Conservation (phyloP, 106 monocot genomes). For the Narthecium ossifragum region DNA sequence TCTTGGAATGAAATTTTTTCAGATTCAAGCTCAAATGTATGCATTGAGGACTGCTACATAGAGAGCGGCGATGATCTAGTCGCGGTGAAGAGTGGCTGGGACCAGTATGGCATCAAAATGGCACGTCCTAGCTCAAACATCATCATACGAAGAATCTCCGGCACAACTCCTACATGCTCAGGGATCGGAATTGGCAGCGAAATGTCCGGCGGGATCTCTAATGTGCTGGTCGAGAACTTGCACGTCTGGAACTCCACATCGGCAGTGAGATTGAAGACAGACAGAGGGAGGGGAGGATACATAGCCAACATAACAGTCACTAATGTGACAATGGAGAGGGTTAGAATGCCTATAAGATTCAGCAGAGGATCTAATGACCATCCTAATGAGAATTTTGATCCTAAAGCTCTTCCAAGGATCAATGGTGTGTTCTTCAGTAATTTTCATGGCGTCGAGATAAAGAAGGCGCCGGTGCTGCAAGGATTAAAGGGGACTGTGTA, state of each 20-base stretch:
- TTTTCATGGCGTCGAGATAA: conserved; percentile 34
- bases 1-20: too few relatives aligned
- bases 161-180: conserved; percentile 90
- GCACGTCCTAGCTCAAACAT: conserved; percentile 70
- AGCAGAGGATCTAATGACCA: conserved; percentile 80
- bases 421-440: conserved; percentile 29
- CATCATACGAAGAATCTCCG: conserved; percentile 55
- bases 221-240: conserved; percentile 52
- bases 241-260: conserved; percentile 69
- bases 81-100: conserved; percentile 94
- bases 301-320: conserved; percentile 60
- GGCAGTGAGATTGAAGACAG: conserved; percentile 68
- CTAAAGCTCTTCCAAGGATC: conserved; percentile 56
- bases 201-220: conserved; percentile 79
- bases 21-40: conserved; percentile 77
- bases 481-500: conserved; percentile 55
- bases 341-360: conserved; percentile 74
- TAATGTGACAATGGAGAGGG: conserved; percentile 55
- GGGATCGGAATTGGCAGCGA: conserved; percentile 90
- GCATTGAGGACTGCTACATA: conserved; percentile 91
- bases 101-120: conserved; percentile 61
- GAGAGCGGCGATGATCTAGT: conserved; percentile 93
- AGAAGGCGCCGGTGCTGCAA: conserved; percentile 50
- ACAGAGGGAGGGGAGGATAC: conserved; percentile 79
- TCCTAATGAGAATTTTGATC: conserved; percentile 58